phyloP scores from a whole-genome alignment of 2,329 filamentous ascomycete genomes.

The Fusarium aywerte region DNA sequence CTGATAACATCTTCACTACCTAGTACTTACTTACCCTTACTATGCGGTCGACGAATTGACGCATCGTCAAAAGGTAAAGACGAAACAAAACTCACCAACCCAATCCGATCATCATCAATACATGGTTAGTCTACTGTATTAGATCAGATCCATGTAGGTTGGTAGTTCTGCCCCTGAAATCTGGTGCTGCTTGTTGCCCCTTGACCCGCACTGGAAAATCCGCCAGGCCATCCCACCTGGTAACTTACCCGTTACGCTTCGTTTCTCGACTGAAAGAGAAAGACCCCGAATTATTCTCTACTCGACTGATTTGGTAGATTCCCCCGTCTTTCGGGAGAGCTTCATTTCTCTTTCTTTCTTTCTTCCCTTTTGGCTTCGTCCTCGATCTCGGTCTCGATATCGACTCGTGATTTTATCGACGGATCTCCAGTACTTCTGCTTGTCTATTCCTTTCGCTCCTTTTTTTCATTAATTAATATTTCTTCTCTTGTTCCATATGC shows the following conservation, averaged over 20 bases:
- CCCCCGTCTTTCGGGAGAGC: constrained; percentile 39
- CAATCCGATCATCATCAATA: constrained; percentile 7
- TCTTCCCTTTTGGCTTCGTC: constrained; percentile 17
- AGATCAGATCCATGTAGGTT: constrained; percentile 31
- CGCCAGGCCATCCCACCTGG: constrained; percentile 1
- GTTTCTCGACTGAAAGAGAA: constrained; percentile 29
- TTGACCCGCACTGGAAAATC: constrained; percentile 36
- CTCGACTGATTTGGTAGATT: constrained; percentile 32
- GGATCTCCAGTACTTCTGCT: constrained; percentile 20
- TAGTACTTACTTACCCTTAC: not conserved
- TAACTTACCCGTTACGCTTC: not conserved
- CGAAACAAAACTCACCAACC: not conserved
- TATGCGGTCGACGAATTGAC: not conserved
- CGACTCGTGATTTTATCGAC: constrained; percentile 9
- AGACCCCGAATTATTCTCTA: constrained; percentile 38
- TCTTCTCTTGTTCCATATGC: constrained; percentile 7
- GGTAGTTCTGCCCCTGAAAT: constrained; percentile 42
- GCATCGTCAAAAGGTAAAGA: not conserved
- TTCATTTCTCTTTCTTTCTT: constrained; percentile 30
- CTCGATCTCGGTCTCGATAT: constrained; percentile 9
- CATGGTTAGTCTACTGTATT: constrained; percentile 15
- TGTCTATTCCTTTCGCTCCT: constrained; percentile 25
- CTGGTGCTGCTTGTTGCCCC: constrained; percentile 36
- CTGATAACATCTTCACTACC: not conserved
- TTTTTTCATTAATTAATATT: constrained; percentile 23